phyloP scores from a whole-genome alignment of 495 filamentous ascomycete species.

The Xylaria curta region DNA sequence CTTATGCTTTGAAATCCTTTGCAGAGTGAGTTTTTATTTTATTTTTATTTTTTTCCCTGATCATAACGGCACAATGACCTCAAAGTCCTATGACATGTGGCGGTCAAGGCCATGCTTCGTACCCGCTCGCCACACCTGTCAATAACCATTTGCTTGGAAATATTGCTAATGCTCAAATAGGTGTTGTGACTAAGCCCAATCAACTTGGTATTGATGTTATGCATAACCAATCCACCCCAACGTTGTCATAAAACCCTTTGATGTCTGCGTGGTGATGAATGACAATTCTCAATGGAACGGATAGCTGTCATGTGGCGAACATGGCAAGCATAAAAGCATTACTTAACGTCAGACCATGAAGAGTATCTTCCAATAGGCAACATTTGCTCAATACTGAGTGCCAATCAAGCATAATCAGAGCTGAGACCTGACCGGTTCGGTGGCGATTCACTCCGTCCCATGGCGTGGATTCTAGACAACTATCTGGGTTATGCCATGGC shows the following conservation, averaged over 20 bases:
- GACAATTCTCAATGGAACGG: not conserved
- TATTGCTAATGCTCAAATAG: constrained; percentile 17
- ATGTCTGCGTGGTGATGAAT: not conserved
- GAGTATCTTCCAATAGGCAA: constrained; percentile 9
- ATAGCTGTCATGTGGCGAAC: constrained; percentile 21
- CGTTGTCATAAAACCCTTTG: not conserved
- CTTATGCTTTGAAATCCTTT: constrained; percentile 8
- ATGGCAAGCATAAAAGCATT: not conserved
- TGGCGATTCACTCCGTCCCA: constrained; percentile 20
- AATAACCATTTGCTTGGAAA: not conserved
- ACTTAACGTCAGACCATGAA: not conserved
- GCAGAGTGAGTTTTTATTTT: constrained; percentile 9
- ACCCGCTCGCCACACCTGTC: not conserved
- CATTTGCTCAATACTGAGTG: not conserved
- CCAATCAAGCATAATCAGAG: constrained; percentile 18
- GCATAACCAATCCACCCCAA: constrained; percentile 13
- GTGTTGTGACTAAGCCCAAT: not conserved
- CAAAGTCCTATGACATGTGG: constrained; percentile 4
- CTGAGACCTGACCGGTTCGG: constrained; percentile 3
- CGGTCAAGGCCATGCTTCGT: constrained; percentile 17
- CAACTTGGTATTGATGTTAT: constrained; percentile 1
- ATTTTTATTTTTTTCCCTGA: not conserved
- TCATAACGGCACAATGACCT: constrained; percentile 4
- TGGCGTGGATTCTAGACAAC: not conserved
- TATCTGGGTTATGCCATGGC: not conserved